Base-by-base conservation (phyloP, 306 rosid genomes). In the Chamaecrista fasciculata region DNA sequence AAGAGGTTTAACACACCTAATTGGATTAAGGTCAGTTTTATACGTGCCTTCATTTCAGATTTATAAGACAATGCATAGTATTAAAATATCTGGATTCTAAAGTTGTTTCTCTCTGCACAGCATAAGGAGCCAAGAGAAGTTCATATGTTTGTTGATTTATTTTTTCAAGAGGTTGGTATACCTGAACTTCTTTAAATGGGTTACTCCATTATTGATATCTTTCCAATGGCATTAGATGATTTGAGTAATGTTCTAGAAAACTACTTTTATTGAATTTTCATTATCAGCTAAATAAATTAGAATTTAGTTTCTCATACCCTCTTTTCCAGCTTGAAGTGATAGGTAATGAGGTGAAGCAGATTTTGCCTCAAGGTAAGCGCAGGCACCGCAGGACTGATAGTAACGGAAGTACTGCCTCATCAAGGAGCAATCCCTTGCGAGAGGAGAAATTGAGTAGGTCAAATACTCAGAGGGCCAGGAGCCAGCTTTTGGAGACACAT, bases 61-160 rank as follows among this genome's bases (percentile, higher is more conserved):
- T 18, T 65, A 49, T 59, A 62, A 19, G 25, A 34, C 58, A 48
- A 4, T 72, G 55, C 14, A 47, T 43, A 62, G 34, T 33, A 49
- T 62, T 67, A 49, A 42, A 69, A 60, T 67, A 62, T 14, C 34
- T 64, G 62, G 47, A 56, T 31, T 79, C 63, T 48, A 50, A 46
- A 21, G 44, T 59, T 66, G 31, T 60, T 51, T 62, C 16, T 46
- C 47, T 77, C 76, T 81, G 74, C 64, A 33, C 94, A 94, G 96
- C 97, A 90, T 78, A 94, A 91, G 87, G 99, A 90, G 82, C 98
- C 98, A 31, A 83, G 97, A 75, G 98, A 86, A 85, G 96, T 94
- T 78, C 97, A 89, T 65, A 94, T 88, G 97, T 94, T 86, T 64
- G 92, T 94, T 56, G 98, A 90, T 79, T 77, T 94, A 74, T 86